Evolutionary conservation across 2,329 filamentous ascomycete genomes (phyloP).

Genomic region (Fusarium liriodendri): DNA sequence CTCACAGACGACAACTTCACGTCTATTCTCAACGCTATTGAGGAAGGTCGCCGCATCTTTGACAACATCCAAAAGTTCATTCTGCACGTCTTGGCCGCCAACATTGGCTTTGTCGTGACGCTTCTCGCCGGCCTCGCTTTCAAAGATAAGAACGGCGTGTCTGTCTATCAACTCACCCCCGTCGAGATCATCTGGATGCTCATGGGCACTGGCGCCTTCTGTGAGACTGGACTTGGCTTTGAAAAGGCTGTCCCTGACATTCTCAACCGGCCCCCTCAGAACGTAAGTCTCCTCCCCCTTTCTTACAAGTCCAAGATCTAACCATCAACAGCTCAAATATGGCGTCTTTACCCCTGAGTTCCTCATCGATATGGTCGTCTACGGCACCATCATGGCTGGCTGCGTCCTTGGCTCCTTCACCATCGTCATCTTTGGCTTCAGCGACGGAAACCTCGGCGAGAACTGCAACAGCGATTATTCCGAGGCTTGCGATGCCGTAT

Average conservation of each 20-base stretch:
- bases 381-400: constrained; percentile 72
- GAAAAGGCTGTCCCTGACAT: constrained; percentile 75
- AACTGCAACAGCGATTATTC: constrained; percentile 68
- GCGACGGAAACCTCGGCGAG: constrained; percentile 63
- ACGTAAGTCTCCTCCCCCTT: too few relatives aligned
- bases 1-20: constrained; percentile 77
- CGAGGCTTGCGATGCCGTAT: constrained; percentile 65
- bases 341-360: constrained; percentile 75
- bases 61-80: constrained; percentile 80
- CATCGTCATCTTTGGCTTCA: constrained; percentile 61
- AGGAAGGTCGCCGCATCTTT: constrained; percentile 75
- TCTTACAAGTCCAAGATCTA: too few relatives aligned
- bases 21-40: constrained; percentile 57
- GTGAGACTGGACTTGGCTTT: constrained; percentile 78
- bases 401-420: constrained; percentile 69
- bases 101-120: constrained; percentile 74
- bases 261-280: constrained; percentile 69
- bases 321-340: constrained; percentile 44
- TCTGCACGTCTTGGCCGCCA: constrained; percentile 72
- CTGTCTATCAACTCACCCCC: constrained; percentile 76
- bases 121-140: constrained; percentile 76
- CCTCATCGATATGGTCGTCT: constrained; percentile 71
- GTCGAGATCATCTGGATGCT: constrained; percentile 82
- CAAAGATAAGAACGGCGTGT: constrained; percentile 73
- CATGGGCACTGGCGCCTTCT: constrained; percentile 76